Conservation (phyloP, 306 rosid species). For the Corylus americana region DNA sequence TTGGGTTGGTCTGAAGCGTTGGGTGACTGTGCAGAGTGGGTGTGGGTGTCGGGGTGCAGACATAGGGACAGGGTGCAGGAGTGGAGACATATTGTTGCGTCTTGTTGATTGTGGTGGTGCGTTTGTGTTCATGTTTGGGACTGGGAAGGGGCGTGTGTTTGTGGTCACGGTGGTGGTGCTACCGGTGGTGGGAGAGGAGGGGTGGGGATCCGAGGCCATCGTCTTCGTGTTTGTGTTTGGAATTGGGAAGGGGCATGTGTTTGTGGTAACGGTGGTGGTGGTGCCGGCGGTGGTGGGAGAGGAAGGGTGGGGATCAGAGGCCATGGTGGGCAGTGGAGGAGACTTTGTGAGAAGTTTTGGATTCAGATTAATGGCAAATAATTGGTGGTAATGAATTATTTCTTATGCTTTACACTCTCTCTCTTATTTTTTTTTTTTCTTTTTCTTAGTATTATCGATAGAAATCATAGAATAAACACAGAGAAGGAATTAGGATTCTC, state of each 20-base stretch:
- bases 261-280: too few species aligned
- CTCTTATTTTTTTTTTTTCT: too few species aligned
- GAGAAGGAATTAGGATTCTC: too few species aligned
- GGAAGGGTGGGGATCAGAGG: too few species aligned
- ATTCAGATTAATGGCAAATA: too few species aligned
- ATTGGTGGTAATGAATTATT: too few species aligned
- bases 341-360: not conserved
- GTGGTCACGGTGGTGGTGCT: slow-evolving; percentile 9
- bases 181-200: slow-evolving; percentile 1
- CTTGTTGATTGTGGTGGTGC: slow-evolving; percentile 28
- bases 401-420: too few species aligned
- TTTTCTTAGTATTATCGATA: too few species aligned
- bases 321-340: slow-evolving; percentile 15
- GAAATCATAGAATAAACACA: too few species aligned
- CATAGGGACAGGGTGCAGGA: slow-evolving; percentile 17
- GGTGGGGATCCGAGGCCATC: not conserved
- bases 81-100: slow-evolving; percentile 29
- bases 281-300: too few species aligned
- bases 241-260: too few species aligned
- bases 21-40: not conserved
- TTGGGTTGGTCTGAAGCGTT: slow-evolving; percentile 31
- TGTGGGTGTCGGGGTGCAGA: not conserved
- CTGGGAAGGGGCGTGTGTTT: slow-evolving; percentile 20
- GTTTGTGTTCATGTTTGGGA: slow-evolving; percentile 8
- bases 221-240: too few species aligned